These are phyloP conservation scores for Melastoma malabathricum DNA, from an alignment of 345 rosid species.

Conservation along the genomic window DNA sequence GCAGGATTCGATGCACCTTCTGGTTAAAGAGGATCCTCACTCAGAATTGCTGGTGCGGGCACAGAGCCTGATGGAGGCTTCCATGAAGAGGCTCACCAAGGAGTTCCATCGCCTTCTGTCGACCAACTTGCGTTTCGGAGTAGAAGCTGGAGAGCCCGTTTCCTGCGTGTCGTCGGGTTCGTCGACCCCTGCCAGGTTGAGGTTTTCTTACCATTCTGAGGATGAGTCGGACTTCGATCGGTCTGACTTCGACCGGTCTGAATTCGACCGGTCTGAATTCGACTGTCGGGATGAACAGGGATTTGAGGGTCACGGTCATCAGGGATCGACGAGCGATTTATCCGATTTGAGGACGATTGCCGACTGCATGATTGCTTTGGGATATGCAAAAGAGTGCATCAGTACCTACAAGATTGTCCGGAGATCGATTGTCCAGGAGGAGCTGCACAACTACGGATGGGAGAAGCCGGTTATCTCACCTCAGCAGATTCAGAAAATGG, in stretches of 20 bases:
- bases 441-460: constrained; percentile 11
- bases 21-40: constrained; percentile 2
- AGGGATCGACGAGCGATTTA: constrained; percentile 3
- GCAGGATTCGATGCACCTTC: constrained; percentile 11
- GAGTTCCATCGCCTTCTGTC: constrained; percentile 15
- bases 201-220: constrained; percentile 7
- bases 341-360: constrained; percentile 16
- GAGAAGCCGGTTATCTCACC: constrained; percentile 6
- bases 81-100: constrained; percentile 11
- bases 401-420: constrained; percentile 10
- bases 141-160: constrained; percentile 9
- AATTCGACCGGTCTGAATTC: background rate
- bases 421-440: constrained; percentile 16
- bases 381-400: constrained; percentile 18
- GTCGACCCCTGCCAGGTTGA: constrained; percentile 5
- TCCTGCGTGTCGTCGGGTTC: constrained; percentile 8
- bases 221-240: background rate
- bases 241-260: background rate
- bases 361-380: constrained; percentile 20
- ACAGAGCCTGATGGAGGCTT: constrained; percentile 9
- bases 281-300: constrained; percentile 3
- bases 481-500: constrained; percentile 15
- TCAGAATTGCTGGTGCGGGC: constrained; percentile 6
- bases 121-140: constrained; percentile 1
- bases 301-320: background rate